Evolutionary conservation across 768 basidiomycete genomes (phyloP).

Genomic region (Mycena rosella): DNA sequence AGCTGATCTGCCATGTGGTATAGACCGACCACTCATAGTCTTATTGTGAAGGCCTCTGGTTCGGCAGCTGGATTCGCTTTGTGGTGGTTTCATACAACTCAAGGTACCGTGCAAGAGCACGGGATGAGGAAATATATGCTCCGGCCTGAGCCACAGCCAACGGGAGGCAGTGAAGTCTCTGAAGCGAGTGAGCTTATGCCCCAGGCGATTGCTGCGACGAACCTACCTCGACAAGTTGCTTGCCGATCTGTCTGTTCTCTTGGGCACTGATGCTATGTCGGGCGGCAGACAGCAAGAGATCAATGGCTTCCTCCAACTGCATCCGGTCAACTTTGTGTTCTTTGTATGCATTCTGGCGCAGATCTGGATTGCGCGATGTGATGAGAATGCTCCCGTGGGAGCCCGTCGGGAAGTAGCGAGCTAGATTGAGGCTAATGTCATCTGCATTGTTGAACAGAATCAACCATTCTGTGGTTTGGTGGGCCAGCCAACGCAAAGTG

Average conservation of each 20-base stretch:
- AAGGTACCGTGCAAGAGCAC: too few species aligned
- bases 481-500: not conserved
- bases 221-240: not conserved
- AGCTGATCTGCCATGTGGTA: not conserved
- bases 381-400: not conserved
- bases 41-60: too few species aligned
- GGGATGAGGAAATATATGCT: too few species aligned
- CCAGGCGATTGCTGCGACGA: not conserved
- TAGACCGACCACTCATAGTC: not conserved
- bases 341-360: not conserved
- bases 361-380: not conserved
- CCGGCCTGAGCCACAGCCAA: too few species aligned
- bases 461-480: not conserved
- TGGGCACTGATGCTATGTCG: not conserved
- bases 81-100: too few species aligned
- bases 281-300: not conserved
- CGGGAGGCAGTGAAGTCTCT: too few species aligned
- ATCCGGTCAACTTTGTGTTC: not conserved
- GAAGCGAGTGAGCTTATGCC: not conserved
- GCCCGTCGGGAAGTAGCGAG: not conserved
- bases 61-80: too few species aligned
- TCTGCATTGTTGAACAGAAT: not conserved
- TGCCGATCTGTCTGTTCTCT: not conserved
- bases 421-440: not conserved
- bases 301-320: not conserved